Percentiles rank a stretch among this genome's conserved stretches.
Evolutionary conservation across 2,329 filamentous ascomycete species (phyloP).

Genomic region (Trichoderma koningiopsis): DNA sequence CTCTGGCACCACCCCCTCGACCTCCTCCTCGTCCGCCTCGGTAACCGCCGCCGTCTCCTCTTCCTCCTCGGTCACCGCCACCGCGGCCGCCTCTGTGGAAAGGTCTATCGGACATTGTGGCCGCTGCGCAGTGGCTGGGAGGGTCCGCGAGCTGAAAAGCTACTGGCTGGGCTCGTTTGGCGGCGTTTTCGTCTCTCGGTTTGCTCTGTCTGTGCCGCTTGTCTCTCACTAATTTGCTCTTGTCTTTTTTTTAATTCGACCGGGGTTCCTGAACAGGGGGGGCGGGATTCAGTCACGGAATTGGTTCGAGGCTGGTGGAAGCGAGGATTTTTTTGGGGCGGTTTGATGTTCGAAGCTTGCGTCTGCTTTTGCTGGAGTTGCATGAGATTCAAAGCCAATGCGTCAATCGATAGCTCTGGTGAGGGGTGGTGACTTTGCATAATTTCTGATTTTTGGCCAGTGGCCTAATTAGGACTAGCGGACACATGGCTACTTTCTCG

Average conservation of each 20-base stretch:
- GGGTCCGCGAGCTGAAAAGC: neutral
- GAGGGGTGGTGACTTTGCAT: neutral
- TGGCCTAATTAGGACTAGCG: neutral
- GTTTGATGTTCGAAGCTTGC: neutral
- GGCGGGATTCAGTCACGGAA: neutral
- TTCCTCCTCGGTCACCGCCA: constrained; percentile 31
- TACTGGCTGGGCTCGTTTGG: neutral
- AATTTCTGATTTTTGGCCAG: neutral
- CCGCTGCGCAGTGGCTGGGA: constrained; percentile 29
- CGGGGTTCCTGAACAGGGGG: neutral
- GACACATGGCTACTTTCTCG: neutral
- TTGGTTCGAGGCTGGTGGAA: neutral
- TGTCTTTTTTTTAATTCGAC: neutral
- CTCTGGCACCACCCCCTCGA: constrained; percentile 47
- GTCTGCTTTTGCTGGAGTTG: neutral
- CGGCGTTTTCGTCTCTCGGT: neutral
- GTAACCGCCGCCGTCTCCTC: constrained; percentile 42
- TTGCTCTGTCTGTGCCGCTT: neutral
- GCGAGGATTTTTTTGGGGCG: neutral
- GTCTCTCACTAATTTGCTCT: neutral
- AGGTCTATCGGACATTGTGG: constrained; percentile 54
- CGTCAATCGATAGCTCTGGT: neutral
- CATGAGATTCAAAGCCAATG: neutral
- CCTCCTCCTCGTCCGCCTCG: constrained; percentile 48
- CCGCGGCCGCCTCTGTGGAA: constrained; percentile 51